Evolutionary conservation across 495 filamentous ascomycete genomes (phyloP).

Genomic region (Entonaema liquescens): DNA sequence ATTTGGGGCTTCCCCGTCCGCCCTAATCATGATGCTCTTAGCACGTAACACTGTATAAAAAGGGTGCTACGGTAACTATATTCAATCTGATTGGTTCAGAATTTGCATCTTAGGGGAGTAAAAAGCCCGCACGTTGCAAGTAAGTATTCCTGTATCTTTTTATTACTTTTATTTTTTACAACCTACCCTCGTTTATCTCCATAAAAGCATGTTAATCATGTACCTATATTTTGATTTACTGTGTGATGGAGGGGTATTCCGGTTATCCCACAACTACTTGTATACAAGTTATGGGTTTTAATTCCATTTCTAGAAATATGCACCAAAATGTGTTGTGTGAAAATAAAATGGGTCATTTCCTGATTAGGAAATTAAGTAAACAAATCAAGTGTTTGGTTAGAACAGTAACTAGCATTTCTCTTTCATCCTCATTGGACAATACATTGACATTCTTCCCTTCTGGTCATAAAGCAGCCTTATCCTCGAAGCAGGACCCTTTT

Average conservation of each 20-base stretch:
- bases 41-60: constrained; percentile 38
- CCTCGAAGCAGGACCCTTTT: background rate
- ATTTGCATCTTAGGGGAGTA: constrained; percentile 12
- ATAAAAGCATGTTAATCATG: background rate
- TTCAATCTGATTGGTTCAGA: constrained; percentile 25
- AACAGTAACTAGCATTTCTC: background rate
- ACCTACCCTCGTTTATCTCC: background rate
- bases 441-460: background rate
- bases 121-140: constrained; percentile 30
- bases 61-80: constrained; percentile 16
- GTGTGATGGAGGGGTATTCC: no score
- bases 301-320: background rate
- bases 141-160: background rate
- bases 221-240: background rate
- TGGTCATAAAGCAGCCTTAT: background rate
- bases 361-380: constrained; percentile 46
- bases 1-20: constrained; percentile 24
- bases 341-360: constrained; percentile 17
- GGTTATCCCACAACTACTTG: background rate
- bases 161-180: background rate
- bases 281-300: background rate
- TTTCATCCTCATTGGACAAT: background rate
- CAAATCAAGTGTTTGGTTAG: constrained; percentile 20
- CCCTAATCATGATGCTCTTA: constrained; percentile 40
- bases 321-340: constrained; percentile 8